Evolutionary conservation across 2,329 filamentous ascomycete genomes (phyloP), one percentile per base, ranked within the genome.

Genomic region (Fusarium solani-melongenae): DNA sequence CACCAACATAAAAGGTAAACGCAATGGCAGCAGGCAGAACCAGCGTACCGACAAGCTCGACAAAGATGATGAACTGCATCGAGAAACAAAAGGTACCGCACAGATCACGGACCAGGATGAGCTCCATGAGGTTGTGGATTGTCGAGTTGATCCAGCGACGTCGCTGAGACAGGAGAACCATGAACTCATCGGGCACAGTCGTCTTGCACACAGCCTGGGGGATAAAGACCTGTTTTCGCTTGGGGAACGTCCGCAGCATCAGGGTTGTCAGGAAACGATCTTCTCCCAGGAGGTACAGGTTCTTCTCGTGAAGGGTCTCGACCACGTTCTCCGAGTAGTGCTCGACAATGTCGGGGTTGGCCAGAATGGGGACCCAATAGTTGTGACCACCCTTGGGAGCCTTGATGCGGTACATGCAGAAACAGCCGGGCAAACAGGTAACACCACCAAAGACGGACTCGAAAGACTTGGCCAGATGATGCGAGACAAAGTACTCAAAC

Each of bases 381-480:
- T 99, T 98, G 82, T 98, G 95, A 29, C 93, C 96, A 74, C 96
- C 96, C 86, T 99, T 99, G 69, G 96, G 97, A 33, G 96, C 94
- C 85, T 99, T 99, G 90, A 99, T 98, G 79, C 96, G 94, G 87
- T 99, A 99, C 97, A 99, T 99, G 88, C 95, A 98, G 91, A 99
- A 99, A 88, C 96, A 99, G 74, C 96, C 96, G 17, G 96, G 96
- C 77, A 99, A 88, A 88, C 96, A 99, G 73, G 96, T 99, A 70
- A 99, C 96, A 93, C 96, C 96, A 84, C 96, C 96, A 83, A 99
- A 99, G 75, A 98, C 93, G 1, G 95, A 98, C 83, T 99, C 96
- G 84, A 99, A 99, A 5, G 96, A 95, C 85, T 99, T 99, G 79
- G 95, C 91, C 78, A 97, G 89, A 82, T 99, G 97, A 83, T 99